phyloP scores from a whole-genome alignment of 805 yeast genomes.

The Blastobotrys mokoenaii region DNA sequence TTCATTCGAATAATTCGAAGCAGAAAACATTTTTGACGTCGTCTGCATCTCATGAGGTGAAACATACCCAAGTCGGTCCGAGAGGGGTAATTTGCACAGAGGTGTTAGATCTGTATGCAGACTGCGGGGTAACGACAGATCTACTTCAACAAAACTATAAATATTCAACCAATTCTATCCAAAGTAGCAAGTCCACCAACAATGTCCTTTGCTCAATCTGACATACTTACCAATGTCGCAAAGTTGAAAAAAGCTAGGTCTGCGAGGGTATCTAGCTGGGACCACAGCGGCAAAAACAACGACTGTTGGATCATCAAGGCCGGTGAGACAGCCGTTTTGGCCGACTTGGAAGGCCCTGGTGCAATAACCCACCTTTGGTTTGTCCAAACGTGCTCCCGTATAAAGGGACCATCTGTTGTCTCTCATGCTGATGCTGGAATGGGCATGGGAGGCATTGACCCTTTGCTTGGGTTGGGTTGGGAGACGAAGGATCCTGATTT shows the following conservation, averaged over 20 bases:
- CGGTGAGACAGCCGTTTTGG: background rate
- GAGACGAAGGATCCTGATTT: background rate
- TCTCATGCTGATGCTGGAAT: background rate
- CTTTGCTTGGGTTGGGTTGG: background rate
- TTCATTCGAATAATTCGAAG: too few species aligned
- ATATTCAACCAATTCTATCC: too few species aligned
- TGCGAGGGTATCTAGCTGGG: background rate
- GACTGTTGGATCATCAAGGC: background rate
- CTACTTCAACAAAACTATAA: too few species aligned
- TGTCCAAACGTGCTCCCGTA: background rate
- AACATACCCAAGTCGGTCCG: too few species aligned
- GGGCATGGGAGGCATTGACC: background rate
- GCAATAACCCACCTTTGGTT: constrained; percentile 2
- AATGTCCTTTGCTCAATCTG: background rate
- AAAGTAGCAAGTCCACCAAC: too few species aligned
- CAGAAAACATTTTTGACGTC: too few species aligned
- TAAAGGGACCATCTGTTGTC: background rate
- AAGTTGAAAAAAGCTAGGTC: background rate
- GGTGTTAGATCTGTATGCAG: too few species aligned
- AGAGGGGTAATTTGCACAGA: too few species aligned
- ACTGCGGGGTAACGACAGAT: too few species aligned
- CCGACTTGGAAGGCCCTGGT: constrained; percentile 1
- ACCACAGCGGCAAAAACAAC: background rate
- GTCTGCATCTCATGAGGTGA: too few species aligned
- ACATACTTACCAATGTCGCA: background rate